Conservation (phyloP, 208 protist genomes). For the Trypanosoma rangeli region DNA sequence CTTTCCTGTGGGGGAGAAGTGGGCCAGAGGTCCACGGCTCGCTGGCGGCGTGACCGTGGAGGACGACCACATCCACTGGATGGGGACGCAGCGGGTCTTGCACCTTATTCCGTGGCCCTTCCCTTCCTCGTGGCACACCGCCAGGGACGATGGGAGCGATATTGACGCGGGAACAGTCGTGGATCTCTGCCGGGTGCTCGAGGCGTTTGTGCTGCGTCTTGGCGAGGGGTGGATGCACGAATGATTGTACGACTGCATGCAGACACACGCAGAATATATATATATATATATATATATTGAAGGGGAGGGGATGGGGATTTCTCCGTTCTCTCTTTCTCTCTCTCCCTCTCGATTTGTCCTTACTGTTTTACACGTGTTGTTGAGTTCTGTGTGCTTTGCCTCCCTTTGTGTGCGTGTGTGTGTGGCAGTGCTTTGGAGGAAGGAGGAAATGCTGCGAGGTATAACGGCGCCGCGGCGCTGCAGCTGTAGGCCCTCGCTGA, state of each 20-base stretch:
- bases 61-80: slow-evolving; percentile 85
- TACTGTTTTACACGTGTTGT: too few species aligned
- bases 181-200: slow-evolving; percentile 46
- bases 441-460: slow-evolving; percentile 56
- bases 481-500: slow-evolving; percentile 44
- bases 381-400: too few species aligned
- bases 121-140: slow-evolving; percentile 63
- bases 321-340: background rate
- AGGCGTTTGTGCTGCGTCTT: slow-evolving; percentile 38
- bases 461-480: slow-evolving; percentile 30
- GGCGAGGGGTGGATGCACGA: slow-evolving; percentile 44
- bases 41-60: slow-evolving; percentile 23
- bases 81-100: slow-evolving; percentile 68
- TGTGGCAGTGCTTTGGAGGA: background rate
- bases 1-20: slow-evolving; percentile 15
- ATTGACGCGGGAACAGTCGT: slow-evolving; percentile 54
- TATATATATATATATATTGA: slow-evolving; percentile 16
- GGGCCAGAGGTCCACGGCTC: slow-evolving; percentile 1
- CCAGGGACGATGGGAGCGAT: slow-evolving; percentile 41
- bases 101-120: slow-evolving; percentile 77
- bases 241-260: slow-evolving; percentile 3
- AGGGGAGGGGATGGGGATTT: background rate
- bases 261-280: background rate
- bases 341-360: too few species aligned
- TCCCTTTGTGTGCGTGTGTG: background rate